Evolutionary conservation across 768 basidiomycete species (phyloP), one percentile per base, ranked within the genome.

Genomic region (Tricholoma bakamatsutake): DNA sequence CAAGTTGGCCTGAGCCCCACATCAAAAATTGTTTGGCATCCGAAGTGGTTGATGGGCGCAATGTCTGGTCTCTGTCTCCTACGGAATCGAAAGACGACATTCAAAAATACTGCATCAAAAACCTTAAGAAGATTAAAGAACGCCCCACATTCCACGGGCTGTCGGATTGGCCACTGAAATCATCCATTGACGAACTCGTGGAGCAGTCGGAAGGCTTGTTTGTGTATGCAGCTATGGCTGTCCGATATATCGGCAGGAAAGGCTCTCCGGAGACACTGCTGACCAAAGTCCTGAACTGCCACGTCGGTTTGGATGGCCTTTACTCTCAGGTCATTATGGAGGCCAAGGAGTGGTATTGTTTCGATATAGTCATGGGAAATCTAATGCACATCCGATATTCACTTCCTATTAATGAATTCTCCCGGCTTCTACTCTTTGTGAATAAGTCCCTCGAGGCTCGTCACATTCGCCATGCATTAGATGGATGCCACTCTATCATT

Each of bases 301-400:
- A 51, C 43, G 21, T 3, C 28, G 55, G 55, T 40, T 49, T 56
- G 48, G 55, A 56, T 27, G n/a, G 37, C 40, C 28, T 56, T 9
- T 56, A 56, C 15, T 3, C 4, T n/a, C 55, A 56, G 27, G 55
- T 51, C 21, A 55, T 55, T 28, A 33, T 17, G 31, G 54, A 30
- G 15, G 54, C 54, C 46, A 55, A 24, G 54, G 21, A 47, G 27
- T 49, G 30, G 28, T 7, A 55, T 1, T 7, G 17, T 47, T 55
- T 48, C 30, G 12, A 55, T 35, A 45, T 55, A 27, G 45, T 55
- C 42, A 48, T 55, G 33, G 46, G 54, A 46, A 17, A 7, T 18
- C 28, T 55, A 28, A 46, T 55, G 54, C 35, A 55, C 34, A 33
- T 55, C 33, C 54, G 43, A 47, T 55, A 55, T 49, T 17, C 54